Conservation (phyloP, 2,329 filamentous ascomycete species). For the Pseudogymnoascus sp. region DNA sequence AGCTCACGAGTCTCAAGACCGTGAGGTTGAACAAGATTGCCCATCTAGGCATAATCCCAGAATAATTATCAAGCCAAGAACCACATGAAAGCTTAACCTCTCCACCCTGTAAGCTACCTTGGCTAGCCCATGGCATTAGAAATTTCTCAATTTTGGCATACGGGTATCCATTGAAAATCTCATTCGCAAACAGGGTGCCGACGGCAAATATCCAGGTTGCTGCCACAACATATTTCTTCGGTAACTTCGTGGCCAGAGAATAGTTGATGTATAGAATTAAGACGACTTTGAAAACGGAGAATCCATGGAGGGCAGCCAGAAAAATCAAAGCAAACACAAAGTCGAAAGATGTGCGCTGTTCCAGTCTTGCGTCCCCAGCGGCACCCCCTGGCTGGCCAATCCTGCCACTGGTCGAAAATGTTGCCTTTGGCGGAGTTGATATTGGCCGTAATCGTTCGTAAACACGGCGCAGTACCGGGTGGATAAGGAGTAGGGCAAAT, state of each 20-base stretch:
- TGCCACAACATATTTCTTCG: conserved; percentile 61
- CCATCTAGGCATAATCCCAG: conserved; percentile 84
- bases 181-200: conserved; percentile 78
- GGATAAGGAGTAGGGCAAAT: conserved; percentile 62
- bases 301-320: conserved; percentile 71
- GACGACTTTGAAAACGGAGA: conserved; percentile 77
- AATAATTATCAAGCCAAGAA: conserved; percentile 66
- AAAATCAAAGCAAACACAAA: conserved; percentile 74
- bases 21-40: conserved; percentile 98
- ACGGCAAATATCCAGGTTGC: conserved; percentile 91
- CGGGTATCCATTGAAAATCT: conserved; percentile 71
- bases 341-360: conserved; percentile 75
- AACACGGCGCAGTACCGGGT: conserved; percentile 67
- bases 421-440: conserved; percentile 7
- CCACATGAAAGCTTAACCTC: conserved; percentile 43
- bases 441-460: conserved; percentile 50
- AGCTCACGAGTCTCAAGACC: conserved; percentile 85
- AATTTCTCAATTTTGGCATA: conserved; percentile 56
- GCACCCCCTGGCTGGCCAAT: conserved; percentile 13
- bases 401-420: conserved; percentile 12
- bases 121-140: conserved; percentile 31
- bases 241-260: conserved; percentile 64
- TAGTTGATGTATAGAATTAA: conserved; percentile 77
- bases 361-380: conserved; percentile 49
- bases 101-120: background rate